Evolutionary conservation across 2,329 filamentous ascomycete species (phyloP).

Genomic region (Trichoderma arundinaceum): DNA sequence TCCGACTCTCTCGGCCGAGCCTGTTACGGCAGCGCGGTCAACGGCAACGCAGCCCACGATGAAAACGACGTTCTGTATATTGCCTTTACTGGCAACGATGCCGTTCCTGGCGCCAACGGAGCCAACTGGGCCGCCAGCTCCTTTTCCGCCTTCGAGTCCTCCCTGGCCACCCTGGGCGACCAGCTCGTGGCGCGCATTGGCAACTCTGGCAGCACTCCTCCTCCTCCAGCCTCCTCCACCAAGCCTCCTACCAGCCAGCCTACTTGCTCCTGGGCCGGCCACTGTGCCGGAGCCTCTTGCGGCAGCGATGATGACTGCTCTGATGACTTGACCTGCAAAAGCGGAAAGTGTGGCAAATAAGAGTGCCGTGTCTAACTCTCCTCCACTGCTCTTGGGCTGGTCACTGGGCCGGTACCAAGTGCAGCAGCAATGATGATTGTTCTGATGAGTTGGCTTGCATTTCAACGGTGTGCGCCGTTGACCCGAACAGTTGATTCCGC

Average conservation of each 20-base stretch:
- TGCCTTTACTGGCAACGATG: conserved; percentile 59
- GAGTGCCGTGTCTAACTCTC: neutral
- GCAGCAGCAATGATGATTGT: conserved; percentile 26
- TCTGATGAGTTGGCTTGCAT: conserved; percentile 28
- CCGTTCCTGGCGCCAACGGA: conserved; percentile 57
- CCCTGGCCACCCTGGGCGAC: conserved; percentile 54
- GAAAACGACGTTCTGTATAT: conserved; percentile 63
- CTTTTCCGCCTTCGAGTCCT: conserved; percentile 50
- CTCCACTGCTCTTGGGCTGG: conserved; percentile 23
- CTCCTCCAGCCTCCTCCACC: conserved; percentile 3
- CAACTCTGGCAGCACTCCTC: conserved; percentile 3
- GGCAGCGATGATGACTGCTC: conserved; percentile 26
- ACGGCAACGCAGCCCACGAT: conserved; percentile 51
- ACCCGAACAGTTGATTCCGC: conserved; percentile 5
- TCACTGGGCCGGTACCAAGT: conserved; percentile 25
- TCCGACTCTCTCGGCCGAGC: conserved; percentile 59
- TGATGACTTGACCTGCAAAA: conserved; percentile 29
- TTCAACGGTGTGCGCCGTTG: conserved; percentile 13
- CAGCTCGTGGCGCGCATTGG: conserved; percentile 49
- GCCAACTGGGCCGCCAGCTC: conserved; percentile 58
- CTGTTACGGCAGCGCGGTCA: conserved; percentile 58
- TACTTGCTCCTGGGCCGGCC: conserved; percentile 26
- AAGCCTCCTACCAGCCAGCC: conserved; percentile 1
- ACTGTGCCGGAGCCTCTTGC: conserved; percentile 27
- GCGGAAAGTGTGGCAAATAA: conserved; percentile 1